These are phyloP conservation scores for Calycina herbarum DNA, from an alignment of 2,329 filamentous ascomycete species.

Conservation along the genomic window DNA sequence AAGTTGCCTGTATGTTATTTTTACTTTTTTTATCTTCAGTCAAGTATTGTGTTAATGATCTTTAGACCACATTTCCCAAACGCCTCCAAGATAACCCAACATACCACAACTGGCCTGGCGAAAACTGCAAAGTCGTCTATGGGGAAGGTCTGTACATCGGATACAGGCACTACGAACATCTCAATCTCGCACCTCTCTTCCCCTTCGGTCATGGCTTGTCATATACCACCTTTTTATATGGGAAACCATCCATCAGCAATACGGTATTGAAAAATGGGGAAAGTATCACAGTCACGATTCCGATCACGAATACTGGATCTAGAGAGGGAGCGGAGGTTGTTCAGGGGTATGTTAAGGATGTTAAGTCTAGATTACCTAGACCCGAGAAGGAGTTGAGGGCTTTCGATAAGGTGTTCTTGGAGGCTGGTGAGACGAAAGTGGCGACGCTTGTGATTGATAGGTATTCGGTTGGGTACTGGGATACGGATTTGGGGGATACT, in stretches of 20 bases:
- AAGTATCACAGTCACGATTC: constrained; percentile 42
- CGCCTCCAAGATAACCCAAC: constrained; percentile 66
- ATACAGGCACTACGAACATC: constrained; percentile 70
- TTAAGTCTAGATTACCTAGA: constrained; percentile 60
- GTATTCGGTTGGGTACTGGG: constrained; percentile 59
- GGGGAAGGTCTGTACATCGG: constrained; percentile 74
- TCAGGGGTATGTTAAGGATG: constrained; percentile 67
- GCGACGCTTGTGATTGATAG: constrained; percentile 46
- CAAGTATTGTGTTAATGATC: too few relatives aligned
- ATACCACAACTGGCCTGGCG: constrained; percentile 71
- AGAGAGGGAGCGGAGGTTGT: constrained; percentile 62
- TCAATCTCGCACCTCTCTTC: constrained; percentile 61
- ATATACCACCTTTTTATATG: constrained; percentile 67
- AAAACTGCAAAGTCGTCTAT: constrained; percentile 67
- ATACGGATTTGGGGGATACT: constrained; percentile 48
- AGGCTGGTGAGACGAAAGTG: constrained; percentile 49
- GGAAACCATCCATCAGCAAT: constrained; percentile 51
- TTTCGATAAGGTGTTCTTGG: constrained; percentile 64
- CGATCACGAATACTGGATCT: constrained; percentile 60
- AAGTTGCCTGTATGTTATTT: constrained; percentile 63
- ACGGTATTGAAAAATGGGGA: constrained; percentile 43
- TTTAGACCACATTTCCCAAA: constrained; percentile 63
- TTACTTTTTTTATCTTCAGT: background rate
- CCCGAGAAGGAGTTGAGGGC: constrained; percentile 71
- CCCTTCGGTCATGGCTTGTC: constrained; percentile 74